A percentile compares a stretch with the other conserved stretches of the same genome.
Conservation (phyloP, 768 basidiomycete species). For the Hortiboletus campestris region DNA sequence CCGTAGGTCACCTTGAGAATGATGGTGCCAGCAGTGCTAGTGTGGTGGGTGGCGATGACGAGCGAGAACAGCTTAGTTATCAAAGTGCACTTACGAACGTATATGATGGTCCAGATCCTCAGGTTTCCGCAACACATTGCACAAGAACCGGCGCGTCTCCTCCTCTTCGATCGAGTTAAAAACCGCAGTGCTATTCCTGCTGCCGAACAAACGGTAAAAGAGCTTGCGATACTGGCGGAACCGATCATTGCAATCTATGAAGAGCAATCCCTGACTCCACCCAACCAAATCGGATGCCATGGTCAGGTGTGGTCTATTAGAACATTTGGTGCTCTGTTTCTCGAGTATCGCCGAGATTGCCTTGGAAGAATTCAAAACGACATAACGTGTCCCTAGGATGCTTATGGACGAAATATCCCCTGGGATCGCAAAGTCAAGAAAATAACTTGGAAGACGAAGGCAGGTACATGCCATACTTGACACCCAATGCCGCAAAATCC, state of each 20-base stretch:
- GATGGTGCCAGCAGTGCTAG: conserved; percentile 20
- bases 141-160: conserved; percentile 18
- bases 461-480: conserved; percentile 44
- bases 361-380: conserved; percentile 49
- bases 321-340: conserved; percentile 53
- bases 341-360: conserved; percentile 50
- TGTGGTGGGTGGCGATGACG: not conserved
- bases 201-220: conserved; percentile 9
- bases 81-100: conserved; percentile 14
- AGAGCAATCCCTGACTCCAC: conserved; percentile 1
- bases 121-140: conserved; percentile 16
- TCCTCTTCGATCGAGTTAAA: conserved; percentile 21
- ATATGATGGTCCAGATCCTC: conserved; percentile 18
- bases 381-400: conserved; percentile 44
- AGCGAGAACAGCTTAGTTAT: not conserved
- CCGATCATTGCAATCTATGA: conserved; percentile 4
- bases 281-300: conserved; percentile 26
- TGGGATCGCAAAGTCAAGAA: conserved; percentile 17
- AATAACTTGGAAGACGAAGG: not conserved
- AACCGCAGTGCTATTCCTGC: not conserved
- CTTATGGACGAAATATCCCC: conserved; percentile 18
- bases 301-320: conserved; percentile 23
- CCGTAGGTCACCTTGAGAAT: conserved; percentile 43
- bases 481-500: conserved; percentile 51
- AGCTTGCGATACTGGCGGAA: conserved; percentile 16